Percentiles rank a stretch among this genome's conserved stretches.
phyloP scores from a whole-genome alignment of 805 yeast genomes.

The Monosporozyma siamensis region DNA sequence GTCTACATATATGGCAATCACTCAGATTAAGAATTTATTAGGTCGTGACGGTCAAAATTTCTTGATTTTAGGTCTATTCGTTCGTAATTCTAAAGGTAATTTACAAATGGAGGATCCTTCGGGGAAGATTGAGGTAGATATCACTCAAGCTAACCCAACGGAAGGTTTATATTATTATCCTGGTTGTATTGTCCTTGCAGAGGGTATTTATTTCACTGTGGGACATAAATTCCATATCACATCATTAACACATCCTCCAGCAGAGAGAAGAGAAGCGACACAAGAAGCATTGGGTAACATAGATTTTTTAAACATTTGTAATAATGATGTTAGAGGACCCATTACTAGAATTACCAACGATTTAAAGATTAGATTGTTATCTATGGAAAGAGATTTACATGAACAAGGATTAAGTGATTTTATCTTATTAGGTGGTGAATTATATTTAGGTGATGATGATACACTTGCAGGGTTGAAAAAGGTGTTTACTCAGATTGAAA shows the following conservation, averaged over 20 bases:
- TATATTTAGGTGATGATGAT: conserved; percentile 51
- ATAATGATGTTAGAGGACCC: conserved; percentile 25
- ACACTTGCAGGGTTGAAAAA: conserved; percentile 57
- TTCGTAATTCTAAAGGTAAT: conserved; percentile 53
- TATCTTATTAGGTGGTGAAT: conserved; percentile 65
- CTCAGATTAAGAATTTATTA: conserved; percentile 70
- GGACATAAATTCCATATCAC: conserved; percentile 63
- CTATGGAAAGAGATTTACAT: conserved; percentile 45
- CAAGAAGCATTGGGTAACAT: conserved; percentile 67
- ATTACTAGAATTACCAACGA: conserved; percentile 52
- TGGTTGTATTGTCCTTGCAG: conserved; percentile 73
- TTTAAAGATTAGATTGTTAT: conserved; percentile 44
- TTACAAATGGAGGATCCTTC: conserved; percentile 75
- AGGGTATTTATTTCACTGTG: conserved; percentile 72
- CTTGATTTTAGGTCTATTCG: conserved; percentile 66
- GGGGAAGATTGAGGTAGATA: conserved; percentile 60
- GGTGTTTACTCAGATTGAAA: conserved; percentile 40
- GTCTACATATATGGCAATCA: conserved; percentile 35
- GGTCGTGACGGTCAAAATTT: conserved; percentile 79
- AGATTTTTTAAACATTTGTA: conserved; percentile 53
- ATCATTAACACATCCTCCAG: conserved; percentile 78
- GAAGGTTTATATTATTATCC: conserved; percentile 55
- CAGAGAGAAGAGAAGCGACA: conserved; percentile 61
- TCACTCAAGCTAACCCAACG: conserved; percentile 52
- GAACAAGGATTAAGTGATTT: conserved; percentile 41